Conservation (phyloP, 371 early-diverging fungal species). For the Rhizopus microsporus region DNA sequence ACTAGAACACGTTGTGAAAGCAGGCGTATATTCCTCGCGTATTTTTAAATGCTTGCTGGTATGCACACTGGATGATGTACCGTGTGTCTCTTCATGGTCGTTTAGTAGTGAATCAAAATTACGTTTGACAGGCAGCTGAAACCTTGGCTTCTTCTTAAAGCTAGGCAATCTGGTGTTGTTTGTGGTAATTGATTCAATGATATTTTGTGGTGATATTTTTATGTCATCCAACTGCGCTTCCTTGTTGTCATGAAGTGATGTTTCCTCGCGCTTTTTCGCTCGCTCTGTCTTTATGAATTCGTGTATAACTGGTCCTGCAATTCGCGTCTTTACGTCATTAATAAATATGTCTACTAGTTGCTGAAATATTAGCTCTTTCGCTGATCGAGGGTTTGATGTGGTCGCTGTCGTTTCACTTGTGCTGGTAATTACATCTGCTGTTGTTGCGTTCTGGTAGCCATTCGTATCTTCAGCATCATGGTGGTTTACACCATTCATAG, state of each 20-base stretch:
- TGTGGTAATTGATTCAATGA: conserved; percentile 23
- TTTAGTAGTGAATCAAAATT: conserved; percentile 10
- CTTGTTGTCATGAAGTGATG: conserved; percentile 8
- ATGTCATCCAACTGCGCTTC: conserved; percentile 12
- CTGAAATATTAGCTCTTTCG: conserved; percentile 46
- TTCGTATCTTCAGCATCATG: not conserved
- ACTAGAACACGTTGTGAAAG: conserved; percentile 11
- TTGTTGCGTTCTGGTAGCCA: not conserved
- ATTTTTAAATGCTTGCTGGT: not conserved
- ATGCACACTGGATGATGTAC: not conserved
- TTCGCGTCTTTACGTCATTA: conserved; percentile 60
- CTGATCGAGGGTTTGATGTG: conserved; percentile 25
- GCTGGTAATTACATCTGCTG: not conserved
- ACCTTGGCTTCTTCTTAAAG: conserved; percentile 36
- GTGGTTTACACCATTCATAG: not conserved
- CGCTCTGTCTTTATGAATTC: conserved; percentile 50
- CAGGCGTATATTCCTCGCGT: conserved; percentile 5
- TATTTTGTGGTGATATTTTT: conserved; percentile 6
- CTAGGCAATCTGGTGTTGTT: conserved; percentile 32
- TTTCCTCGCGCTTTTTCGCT: conserved; percentile 20
- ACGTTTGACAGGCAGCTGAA: conserved; percentile 6
- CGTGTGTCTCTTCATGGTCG: not conserved
- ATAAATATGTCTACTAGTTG: conserved; percentile 60
- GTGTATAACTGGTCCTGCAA: conserved; percentile 56
- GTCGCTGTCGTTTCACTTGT: not conserved